Evolutionary conservation across 306 rosid genomes (phyloP).

Genomic region (Sesbania bispinosa): DNA sequence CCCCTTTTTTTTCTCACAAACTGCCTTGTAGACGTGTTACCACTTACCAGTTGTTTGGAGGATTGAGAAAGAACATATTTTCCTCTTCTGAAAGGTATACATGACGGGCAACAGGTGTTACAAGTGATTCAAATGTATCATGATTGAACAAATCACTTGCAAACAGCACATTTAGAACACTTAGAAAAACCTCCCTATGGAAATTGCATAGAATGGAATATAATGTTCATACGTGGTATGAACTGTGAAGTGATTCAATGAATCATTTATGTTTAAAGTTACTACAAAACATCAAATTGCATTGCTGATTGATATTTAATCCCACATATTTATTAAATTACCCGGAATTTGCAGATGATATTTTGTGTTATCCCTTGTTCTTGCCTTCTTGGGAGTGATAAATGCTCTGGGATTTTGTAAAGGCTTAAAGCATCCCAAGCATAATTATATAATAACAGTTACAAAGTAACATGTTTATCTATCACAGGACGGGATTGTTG

Average conservation of each 20-base stretch:
- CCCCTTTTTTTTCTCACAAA: background rate
- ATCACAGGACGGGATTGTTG: conserved; percentile 10
- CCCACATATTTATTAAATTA: conserved; percentile 14
- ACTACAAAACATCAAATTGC: conserved; percentile 9
- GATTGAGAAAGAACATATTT: too few species aligned
- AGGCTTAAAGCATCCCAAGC: conserved; percentile 27
- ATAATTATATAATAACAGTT: conserved; percentile 26
- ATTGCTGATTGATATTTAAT: conserved; percentile 3
- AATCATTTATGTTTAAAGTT: background rate
- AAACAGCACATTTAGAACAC: background rate
- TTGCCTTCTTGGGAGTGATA: conserved; percentile 16
- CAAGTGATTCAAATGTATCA: too few species aligned
- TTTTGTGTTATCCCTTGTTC: conserved; percentile 1
- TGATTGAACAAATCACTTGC: background rate
- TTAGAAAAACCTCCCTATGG: background rate
- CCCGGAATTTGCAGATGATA: background rate
- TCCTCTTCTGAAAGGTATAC: too few species aligned
- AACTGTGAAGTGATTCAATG: conserved; percentile 5
- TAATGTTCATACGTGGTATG: background rate
- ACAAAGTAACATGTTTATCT: background rate
- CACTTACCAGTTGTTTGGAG: background rate
- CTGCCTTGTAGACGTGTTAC: background rate
- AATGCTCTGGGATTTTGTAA: conserved; percentile 11
- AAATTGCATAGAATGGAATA: background rate
- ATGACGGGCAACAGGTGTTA: too few species aligned